Evolutionary conservation across 345 rosid genomes (phyloP).

Genomic region (Linum trigynum): DNA sequence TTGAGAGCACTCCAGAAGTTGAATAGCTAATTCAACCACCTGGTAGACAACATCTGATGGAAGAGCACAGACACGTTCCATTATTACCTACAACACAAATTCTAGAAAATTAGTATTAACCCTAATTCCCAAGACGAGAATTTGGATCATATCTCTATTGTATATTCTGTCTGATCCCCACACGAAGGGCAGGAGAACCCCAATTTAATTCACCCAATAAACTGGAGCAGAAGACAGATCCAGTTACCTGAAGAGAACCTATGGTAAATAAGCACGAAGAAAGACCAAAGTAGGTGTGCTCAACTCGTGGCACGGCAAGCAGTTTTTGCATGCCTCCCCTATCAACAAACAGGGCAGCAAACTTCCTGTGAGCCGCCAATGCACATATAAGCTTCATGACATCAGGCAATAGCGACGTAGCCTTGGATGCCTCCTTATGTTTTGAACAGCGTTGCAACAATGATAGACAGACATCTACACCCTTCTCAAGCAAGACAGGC

Average conservation of each 20-base stretch:
- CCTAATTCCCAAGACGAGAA: slow-evolving; percentile 1
- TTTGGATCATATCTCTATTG: not conserved
- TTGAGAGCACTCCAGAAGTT: slow-evolving; percentile 76
- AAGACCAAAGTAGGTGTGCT: slow-evolving; percentile 70
- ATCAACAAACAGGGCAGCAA: slow-evolving; percentile 96
- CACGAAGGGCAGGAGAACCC: not conserved
- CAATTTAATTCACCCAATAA: not conserved
- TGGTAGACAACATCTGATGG: slow-evolving; percentile 65
- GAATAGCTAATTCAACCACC: slow-evolving; percentile 81
- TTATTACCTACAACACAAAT: slow-evolving; percentile 56
- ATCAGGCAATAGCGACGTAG: slow-evolving; percentile 58
- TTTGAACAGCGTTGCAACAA: slow-evolving; percentile 58
- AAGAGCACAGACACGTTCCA: slow-evolving; percentile 98
- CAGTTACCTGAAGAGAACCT: slow-evolving; percentile 83
- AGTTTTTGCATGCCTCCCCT: slow-evolving; percentile 90
- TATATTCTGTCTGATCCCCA: not conserved
- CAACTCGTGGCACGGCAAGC: slow-evolving; percentile 73
- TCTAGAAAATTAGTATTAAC: slow-evolving; percentile 11
- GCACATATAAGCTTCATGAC: slow-evolving; percentile 98
- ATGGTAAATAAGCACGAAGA: slow-evolving; percentile 87
- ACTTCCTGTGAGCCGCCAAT: slow-evolving; percentile 94
- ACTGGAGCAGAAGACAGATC: not conserved
- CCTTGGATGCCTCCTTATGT: slow-evolving; percentile 35
- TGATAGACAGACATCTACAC: slow-evolving; percentile 88
- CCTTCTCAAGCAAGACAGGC: slow-evolving; percentile 93